phyloP scores from a whole-genome alignment of 768 basidiomycete species.

The Amanita brunnescens region DNA sequence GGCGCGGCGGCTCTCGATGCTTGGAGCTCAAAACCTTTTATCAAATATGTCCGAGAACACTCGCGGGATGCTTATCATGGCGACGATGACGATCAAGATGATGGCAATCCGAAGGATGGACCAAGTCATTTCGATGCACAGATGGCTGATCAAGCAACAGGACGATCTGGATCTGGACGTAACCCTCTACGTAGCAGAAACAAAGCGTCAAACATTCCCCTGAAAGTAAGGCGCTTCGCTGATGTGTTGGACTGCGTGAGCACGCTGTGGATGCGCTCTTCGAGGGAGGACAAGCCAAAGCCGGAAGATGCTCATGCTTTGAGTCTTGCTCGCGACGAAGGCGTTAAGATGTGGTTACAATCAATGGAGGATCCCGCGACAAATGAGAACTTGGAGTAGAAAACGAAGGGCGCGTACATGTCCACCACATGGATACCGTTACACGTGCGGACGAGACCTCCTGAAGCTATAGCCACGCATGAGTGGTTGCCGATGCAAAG shows the following conservation, averaged over 20 bases:
- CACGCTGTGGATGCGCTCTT: conserved; percentile 4
- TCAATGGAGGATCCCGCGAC: not conserved
- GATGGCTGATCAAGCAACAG: not conserved
- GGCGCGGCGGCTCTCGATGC: conserved; percentile 4
- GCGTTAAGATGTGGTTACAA: not conserved
- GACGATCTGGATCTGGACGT: conserved; percentile 2
- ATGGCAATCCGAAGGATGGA: not conserved
- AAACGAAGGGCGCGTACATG: not conserved
- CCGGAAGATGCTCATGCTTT: conserved; percentile 4
- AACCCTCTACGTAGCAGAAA: not conserved
- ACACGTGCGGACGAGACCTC: too few species aligned
- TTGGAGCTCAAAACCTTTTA: conserved; percentile 2
- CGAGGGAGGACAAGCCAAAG: conserved; percentile 4
- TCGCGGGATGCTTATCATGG: conserved; percentile 8
- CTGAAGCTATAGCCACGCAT: too few species aligned
- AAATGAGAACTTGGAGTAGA: not conserved
- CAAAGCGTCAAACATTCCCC: not conserved
- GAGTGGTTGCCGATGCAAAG: too few species aligned
- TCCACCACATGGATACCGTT: too few species aligned
- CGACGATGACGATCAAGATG: conserved; percentile 1
- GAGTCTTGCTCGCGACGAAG: conserved; percentile 2
- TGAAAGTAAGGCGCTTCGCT: conserved; percentile 1
- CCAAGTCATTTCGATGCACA: conserved; percentile 4
- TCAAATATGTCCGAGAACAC: not conserved
- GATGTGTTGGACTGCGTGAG: conserved; percentile 5